Evolutionary conservation across 768 basidiomycete species (phyloP), one percentile per base, ranked within the genome.

Genomic region (Tricholoma hemisulphureum): DNA sequence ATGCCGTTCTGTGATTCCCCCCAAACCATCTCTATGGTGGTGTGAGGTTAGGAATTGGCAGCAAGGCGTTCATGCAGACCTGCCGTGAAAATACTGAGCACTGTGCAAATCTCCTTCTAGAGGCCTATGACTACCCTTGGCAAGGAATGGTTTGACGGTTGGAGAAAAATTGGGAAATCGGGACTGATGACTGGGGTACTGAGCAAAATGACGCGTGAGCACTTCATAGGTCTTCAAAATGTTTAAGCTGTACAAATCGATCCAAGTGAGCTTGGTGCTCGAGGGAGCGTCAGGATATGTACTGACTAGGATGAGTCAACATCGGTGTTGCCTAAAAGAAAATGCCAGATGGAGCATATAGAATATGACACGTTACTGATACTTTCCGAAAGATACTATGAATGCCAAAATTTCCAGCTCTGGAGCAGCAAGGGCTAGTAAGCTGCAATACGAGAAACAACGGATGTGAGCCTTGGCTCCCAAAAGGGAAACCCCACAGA

Each of bases 51-150:
- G 13, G 28, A 5, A 50, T 51, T 31, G 23, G 14, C 16, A 24
- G 24, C 51, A 35, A 31, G n/a, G 35, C 18, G 35, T 34, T 41
- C 20, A 11, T 10, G 70, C 76, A 37, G 60, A 85, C 91, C 80
- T 83, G 64, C 91, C 91, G 63, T 93, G 91, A 65, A 97, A 96
- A 68, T 92, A 93, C 61, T 86, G 80, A 13, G 94, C 95, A 52
- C 80, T 86, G 65, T 90, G 87, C 6, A 82, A 67, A 18, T 84
- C 83, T 3, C 93, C 93, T 51, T 82, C 77, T 2, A 94, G 77
- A 9, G 94, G 94, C 1, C 79, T 79, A 10, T 75, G 72, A 31
- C 83, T 78, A 1, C 93, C 95, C 35, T 78, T 70, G 2, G 80
- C 84, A 39, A 96, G 75, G 37, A 89, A 77, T 0, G 89, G 85